A percentile compares a stretch with the other conserved stretches of the same genome.
phyloP scores from a whole-genome alignment of 1,284 basidiomycete species.

The Cutaneotrichosporon dermatis region DNA sequence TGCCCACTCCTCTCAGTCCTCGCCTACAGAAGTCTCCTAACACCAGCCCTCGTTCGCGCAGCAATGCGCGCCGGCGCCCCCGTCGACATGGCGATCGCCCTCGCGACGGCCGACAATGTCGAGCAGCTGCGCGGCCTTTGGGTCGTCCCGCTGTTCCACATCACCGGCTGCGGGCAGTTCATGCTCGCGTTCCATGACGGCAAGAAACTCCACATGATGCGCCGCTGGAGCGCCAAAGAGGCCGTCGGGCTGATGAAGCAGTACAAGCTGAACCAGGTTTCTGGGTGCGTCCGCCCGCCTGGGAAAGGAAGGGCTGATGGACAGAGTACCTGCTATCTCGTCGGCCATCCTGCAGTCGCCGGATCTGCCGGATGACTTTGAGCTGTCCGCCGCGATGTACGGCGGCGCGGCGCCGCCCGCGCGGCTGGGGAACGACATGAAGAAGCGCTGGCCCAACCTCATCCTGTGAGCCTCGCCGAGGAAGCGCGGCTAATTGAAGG shows the following conservation, averaged over 20 bases:
- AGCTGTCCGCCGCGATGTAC: conserved; percentile 37
- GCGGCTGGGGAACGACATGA: conserved; percentile 30
- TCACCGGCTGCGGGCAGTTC: conserved; percentile 40
- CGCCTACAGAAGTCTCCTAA: too few relatives aligned
- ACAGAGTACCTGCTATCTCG: conserved; percentile 42
- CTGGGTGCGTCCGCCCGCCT: neutral
- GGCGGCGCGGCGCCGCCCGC: conserved; percentile 40
- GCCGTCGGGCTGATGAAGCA: conserved; percentile 30
- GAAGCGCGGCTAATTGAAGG: too few relatives aligned
- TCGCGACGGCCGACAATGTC: conserved; percentile 6
- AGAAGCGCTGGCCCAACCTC: conserved; percentile 32
- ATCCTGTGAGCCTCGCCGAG: too few relatives aligned
- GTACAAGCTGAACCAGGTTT: conserved; percentile 33
- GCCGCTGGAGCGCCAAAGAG: conserved; percentile 35
- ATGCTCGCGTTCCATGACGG: conserved; percentile 38
- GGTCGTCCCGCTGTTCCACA: conserved; percentile 43
- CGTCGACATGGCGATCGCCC: conserved; percentile 23
- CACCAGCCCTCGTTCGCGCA: conserved; percentile 13
- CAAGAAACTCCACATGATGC: conserved; percentile 36
- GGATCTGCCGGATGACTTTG: conserved; percentile 21
- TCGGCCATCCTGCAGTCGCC: conserved; percentile 31
- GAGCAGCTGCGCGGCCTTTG: conserved; percentile 29
- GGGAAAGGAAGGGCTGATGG: too few relatives aligned
- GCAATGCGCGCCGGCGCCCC: conserved; percentile 30
- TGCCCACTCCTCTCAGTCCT: too few relatives aligned